A percentile compares a stretch with the other conserved stretches of the same genome.
phyloP scores from a whole-genome alignment of 129 eudicot genomes.

The Rutidosis leptorrhynchoides region DNA sequence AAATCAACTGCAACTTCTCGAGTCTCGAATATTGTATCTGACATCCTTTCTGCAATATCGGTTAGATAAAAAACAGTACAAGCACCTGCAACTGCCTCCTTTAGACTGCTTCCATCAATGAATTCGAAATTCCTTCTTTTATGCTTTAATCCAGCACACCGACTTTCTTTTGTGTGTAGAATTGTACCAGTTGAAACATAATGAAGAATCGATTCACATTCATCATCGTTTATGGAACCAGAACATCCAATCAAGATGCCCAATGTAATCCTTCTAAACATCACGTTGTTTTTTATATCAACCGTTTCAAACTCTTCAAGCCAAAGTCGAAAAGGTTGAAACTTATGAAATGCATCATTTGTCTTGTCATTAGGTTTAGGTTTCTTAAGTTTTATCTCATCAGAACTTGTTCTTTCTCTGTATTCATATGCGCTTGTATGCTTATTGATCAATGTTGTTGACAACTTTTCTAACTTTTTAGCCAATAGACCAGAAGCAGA shows the following conservation, averaged over 20 bases:
- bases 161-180: slow-evolving; percentile 27
- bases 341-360: neutral
- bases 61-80: slow-evolving; percentile 50
- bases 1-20: slow-evolving; percentile 44
- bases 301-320: slow-evolving; percentile 42
- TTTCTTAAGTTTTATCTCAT: slow-evolving; percentile 22
- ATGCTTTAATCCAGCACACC: slow-evolving; percentile 30
- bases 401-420: slow-evolving; percentile 5
- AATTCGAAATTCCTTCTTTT: slow-evolving; percentile 27
- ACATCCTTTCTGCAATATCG: slow-evolving; percentile 50
- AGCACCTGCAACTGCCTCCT: slow-evolving; percentile 61
- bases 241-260: slow-evolving; percentile 55
- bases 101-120: slow-evolving; percentile 30
- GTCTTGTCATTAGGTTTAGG: slow-evolving; percentile 24
- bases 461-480: slow-evolving; percentile 41
- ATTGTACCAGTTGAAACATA: slow-evolving; percentile 62
- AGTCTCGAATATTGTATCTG: slow-evolving; percentile 43
- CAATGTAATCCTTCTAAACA: slow-evolving; percentile 57
- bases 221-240: slow-evolving; percentile 38
- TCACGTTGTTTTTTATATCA: slow-evolving; percentile 25
- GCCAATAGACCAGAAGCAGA: slow-evolving; percentile 31
- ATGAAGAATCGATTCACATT: slow-evolving; percentile 59
- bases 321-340: slow-evolving; percentile 43
- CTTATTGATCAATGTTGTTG: slow-evolving; percentile 33
- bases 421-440: slow-evolving; percentile 25